Base-by-base conservation (phyloP, 2,329 filamentous ascomycete genomes). In the Curvularia sp. region DNA sequence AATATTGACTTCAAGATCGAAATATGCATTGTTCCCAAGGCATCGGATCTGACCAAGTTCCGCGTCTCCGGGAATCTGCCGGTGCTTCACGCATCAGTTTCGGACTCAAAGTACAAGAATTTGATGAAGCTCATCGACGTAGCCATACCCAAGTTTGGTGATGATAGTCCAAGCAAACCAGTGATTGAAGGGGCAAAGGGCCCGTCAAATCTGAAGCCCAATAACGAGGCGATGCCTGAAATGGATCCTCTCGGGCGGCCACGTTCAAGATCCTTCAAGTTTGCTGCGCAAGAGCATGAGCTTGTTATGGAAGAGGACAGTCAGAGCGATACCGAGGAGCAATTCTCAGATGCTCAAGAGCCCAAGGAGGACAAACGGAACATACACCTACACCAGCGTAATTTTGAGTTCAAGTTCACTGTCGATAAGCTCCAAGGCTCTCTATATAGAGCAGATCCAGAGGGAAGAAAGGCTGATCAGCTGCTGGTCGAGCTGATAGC, bases 1-100 rank as follows among this genome's bases (percentile, higher is more conserved):
- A 99, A 97, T 67, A 91, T 99, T 68, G 92, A 98, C 75, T 98
- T 99, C 74, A 88, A 93, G 10, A 87, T 99, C n/a, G 93, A 97
- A 74, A 89, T 91, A 19, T 99, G 93, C 7, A 99, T 99, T 66
- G 82, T 99, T n/a, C 95, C 95, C 0, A 97, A 97, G 74, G 92
- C 92, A 0, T 90, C 94, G 0, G 96, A 97, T 63, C 81, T 99
- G 48, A 96, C 95, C 13, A 95, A 95, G 70, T 89, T 97, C 66
- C 90, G 92, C 60, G 87, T 99, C 32, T 96, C 93, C 1, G 95
- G 95, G 1, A 92, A 96, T 68, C 82, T 99, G 52, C 95, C 96
- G 0, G 88, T 98, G 51, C 83, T 99, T 1, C 94, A 98, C 75
- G 95, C 91, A 10, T 91, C 91, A 0, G 89, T 96, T 36, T 98